phyloP scores from a whole-genome alignment of 495 filamentous ascomycete species.

The Xanthoparmelia taractica region DNA sequence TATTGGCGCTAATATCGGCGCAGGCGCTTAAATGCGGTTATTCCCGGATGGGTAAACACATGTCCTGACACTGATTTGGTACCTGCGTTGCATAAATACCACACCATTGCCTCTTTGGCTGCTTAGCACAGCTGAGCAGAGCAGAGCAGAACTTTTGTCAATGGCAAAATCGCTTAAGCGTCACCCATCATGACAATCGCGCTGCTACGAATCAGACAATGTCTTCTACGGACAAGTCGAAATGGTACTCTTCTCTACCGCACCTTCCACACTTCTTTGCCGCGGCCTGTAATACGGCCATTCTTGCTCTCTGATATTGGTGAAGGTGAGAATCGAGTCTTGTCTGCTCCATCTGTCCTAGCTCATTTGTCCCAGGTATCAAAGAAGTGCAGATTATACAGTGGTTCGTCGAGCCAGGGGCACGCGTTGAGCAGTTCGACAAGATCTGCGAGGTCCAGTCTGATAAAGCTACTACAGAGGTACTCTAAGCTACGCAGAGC shows the following conservation, averaged over 20 bases:
- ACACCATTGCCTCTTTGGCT: background rate
- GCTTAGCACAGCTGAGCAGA: background rate
- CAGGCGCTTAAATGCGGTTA: background rate
- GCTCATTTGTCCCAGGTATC: slow-evolving; percentile 54
- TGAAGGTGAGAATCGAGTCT: slow-evolving; percentile 56
- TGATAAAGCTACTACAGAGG: slow-evolving; percentile 96
- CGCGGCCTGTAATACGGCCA: slow-evolving; percentile 62
- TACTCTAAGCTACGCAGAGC: slow-evolving; percentile 24
- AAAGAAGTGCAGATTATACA: slow-evolving; percentile 98
- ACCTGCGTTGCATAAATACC: slow-evolving; percentile 2
- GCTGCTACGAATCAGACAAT: background rate
- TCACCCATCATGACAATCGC: background rate
- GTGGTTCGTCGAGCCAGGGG: slow-evolving; percentile 97
- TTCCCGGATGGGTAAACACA: background rate
- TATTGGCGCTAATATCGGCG: background rate
- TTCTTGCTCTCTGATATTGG: slow-evolving; percentile 94
- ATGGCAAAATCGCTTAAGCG: background rate
- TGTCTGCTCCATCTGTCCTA: background rate
- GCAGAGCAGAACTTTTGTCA: background rate
- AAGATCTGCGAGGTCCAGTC: slow-evolving; percentile 96
- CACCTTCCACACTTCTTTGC: slow-evolving; percentile 53
- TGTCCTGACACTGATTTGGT: background rate
- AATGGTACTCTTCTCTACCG: background rate
- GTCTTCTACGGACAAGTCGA: background rate
- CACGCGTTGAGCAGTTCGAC: slow-evolving; percentile 95